phyloP scores from a whole-genome alignment of 768 basidiomycete species.

The Mycena leptocephala region DNA sequence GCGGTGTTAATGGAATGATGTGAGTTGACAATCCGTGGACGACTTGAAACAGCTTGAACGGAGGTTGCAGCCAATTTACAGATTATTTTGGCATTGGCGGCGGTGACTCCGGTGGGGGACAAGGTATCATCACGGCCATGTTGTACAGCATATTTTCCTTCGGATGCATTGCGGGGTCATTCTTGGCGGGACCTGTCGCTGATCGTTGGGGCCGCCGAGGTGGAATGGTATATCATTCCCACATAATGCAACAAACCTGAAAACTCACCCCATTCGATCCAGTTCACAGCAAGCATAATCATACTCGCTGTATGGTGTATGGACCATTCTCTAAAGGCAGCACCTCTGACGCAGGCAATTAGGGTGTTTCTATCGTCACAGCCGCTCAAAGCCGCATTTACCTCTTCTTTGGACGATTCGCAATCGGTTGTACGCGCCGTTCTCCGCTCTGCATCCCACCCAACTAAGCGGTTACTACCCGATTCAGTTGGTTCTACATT shows the following conservation, averaged over 20 bases:
- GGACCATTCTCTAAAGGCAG: neutral
- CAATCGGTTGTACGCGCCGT: slow-evolving; percentile 15
- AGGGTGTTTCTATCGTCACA: slow-evolving; percentile 31
- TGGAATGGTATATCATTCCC: slow-evolving; percentile 55
- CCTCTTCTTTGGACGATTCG: slow-evolving; percentile 32
- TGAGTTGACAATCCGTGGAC: slow-evolving; percentile 39
- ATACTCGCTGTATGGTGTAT: slow-evolving; percentile 44
- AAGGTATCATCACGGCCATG: slow-evolving; percentile 60
- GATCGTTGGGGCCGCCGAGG: slow-evolving; percentile 62
- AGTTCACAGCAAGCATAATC: slow-evolving; percentile 59
- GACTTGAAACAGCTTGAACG: neutral
- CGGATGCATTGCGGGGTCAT: slow-evolving; percentile 53
- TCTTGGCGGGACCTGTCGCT: slow-evolving; percentile 58
- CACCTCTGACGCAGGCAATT: neutral
- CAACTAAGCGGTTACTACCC: neutral
- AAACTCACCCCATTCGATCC: slow-evolving; percentile 1
- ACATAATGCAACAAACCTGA: neutral
- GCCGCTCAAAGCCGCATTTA: slow-evolving; percentile 34
- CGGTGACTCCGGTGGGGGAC: slow-evolving; percentile 59
- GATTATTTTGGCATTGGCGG: slow-evolving; percentile 60
- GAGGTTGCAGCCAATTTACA: slow-evolving; percentile 55
- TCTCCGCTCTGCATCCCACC: neutral
- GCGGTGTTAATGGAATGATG: slow-evolving; percentile 65
- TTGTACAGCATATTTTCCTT: slow-evolving; percentile 55
- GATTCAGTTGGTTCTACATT: slow-evolving; percentile 12